Percentiles rank a stretch among this genome's conserved stretches.
Conservation (phyloP, 805 yeast species). For the Candida nemodendra region DNA sequence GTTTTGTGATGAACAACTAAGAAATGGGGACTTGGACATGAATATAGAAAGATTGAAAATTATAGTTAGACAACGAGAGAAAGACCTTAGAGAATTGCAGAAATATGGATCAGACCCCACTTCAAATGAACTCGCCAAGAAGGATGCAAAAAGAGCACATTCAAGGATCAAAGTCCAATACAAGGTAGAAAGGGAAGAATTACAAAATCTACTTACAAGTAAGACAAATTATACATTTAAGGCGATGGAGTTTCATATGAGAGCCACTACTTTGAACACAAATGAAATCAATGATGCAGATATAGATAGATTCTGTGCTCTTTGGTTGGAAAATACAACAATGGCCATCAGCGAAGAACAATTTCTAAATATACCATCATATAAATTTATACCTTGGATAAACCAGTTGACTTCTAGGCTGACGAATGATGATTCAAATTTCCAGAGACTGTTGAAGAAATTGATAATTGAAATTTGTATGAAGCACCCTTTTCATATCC, state of each 20-base stretch:
- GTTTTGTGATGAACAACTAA: constrained; percentile 68
- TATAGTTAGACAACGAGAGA: constrained; percentile 33
- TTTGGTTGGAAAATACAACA: constrained; percentile 67
- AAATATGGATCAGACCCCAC: constrained; percentile 40
- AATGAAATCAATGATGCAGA: constrained; percentile 48
- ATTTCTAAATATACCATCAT: constrained; percentile 48
- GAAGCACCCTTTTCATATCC: constrained; percentile 69
- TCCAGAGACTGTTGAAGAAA: constrained; percentile 52
- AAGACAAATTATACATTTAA: constrained; percentile 40
- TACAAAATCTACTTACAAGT: constrained; percentile 37
- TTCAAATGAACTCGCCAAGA: constrained; percentile 45
- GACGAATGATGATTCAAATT: constrained; percentile 43
- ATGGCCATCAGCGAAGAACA: constrained; percentile 34
- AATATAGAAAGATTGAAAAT: constrained; percentile 40
- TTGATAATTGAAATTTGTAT: constrained; percentile 38
- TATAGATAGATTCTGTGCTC: constrained; percentile 72
- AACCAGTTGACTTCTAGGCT: constrained; percentile 78
- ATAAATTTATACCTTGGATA: constrained; percentile 74
- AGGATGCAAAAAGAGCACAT: constrained; percentile 51
- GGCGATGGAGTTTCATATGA: constrained; percentile 60
- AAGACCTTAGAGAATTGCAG: constrained; percentile 51
- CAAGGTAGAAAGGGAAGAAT: constrained; percentile 48
- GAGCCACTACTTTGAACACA: constrained; percentile 46
- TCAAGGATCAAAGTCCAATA: constrained; percentile 48
- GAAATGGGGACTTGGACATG: constrained; percentile 42